Percentiles rank a stretch among this genome's conserved stretches.
These are phyloP conservation scores for Aspergillus sp. DNA, from an alignment of 2,329 filamentous ascomycete species.

Conservation along the genomic window DNA sequence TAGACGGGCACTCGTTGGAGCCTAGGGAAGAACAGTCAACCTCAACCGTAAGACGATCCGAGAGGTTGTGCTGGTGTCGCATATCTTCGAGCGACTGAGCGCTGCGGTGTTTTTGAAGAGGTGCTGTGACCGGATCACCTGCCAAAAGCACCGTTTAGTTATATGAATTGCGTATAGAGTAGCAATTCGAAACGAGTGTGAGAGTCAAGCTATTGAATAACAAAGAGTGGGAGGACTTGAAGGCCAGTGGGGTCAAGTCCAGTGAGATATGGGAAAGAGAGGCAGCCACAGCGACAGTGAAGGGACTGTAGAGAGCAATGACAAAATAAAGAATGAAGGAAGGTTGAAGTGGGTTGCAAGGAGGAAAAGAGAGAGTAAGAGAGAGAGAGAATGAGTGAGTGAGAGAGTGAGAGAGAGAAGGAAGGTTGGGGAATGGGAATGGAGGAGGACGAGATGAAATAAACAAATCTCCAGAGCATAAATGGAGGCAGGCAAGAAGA, in stretches of 20 bases:
- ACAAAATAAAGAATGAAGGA: conserved; percentile 24
- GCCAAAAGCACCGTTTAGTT: conserved; percentile 23
- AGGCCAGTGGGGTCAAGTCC: background rate
- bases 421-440: conserved; percentile 30
- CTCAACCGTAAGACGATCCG: conserved; percentile 39
- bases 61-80: conserved; percentile 38
- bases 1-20: conserved; percentile 41
- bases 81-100: conserved; percentile 36
- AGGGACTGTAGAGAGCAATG: conserved; percentile 12
- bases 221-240: background rate
- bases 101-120: conserved; percentile 28
- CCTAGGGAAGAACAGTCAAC: conserved; percentile 40
- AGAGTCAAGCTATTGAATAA: background rate
- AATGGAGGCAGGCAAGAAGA: conserved; percentile 26
- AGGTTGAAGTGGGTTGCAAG: conserved; percentile 16
- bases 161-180: background rate
- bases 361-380: conserved; percentile 13
- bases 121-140: conserved; percentile 32
- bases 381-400: conserved; percentile 16
- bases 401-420: conserved; percentile 22
- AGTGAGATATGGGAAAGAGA: conserved; percentile 5
- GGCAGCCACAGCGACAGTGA: conserved; percentile 4
- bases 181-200: background rate
- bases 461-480: conserved; percentile 37
- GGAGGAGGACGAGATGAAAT: conserved; percentile 41